phyloP scores from a whole-genome alignment of 1,284 basidiomycete genomes.

The Coniferiporia weirii region DNA sequence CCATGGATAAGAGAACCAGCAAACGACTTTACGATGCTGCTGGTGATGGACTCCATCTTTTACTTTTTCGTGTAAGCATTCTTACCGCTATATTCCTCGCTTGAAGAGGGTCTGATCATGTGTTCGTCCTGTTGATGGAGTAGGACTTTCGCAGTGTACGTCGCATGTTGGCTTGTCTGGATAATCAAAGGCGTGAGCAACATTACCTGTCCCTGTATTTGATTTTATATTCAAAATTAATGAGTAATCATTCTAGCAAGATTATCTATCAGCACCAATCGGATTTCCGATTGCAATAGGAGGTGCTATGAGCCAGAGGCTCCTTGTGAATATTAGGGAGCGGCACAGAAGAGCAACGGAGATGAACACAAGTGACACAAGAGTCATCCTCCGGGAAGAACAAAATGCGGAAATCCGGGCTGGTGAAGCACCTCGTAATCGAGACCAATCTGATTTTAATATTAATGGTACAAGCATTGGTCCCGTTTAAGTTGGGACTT shows the following conservation, averaged over 20 bases:
- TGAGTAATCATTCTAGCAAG: background rate
- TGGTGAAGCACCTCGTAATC: no score
- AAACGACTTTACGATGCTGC: background rate
- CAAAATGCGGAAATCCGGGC: no score
- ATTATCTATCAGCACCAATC: background rate
- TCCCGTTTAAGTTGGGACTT: no score
- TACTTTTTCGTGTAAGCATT: background rate
- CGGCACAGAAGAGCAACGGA: background rate
- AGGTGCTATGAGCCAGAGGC: background rate
- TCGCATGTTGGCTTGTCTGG: background rate
- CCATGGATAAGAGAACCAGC: background rate
- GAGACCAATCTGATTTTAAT: no score
- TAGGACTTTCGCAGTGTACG: background rate
- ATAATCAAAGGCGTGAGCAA: background rate
- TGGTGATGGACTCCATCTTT: background rate
- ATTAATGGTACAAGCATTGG: no score
- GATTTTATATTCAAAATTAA: background rate
- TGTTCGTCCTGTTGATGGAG: background rate
- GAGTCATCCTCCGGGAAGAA: no score
- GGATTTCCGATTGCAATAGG: background rate
- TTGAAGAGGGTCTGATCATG: background rate
- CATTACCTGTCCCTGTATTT: background rate
- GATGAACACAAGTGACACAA: no score
- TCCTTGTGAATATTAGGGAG: background rate
- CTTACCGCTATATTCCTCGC: background rate